These are phyloP conservation scores for Geranium rotundifolium DNA, from an alignment of 345 rosid genomes.

Conservation along the genomic window DNA sequence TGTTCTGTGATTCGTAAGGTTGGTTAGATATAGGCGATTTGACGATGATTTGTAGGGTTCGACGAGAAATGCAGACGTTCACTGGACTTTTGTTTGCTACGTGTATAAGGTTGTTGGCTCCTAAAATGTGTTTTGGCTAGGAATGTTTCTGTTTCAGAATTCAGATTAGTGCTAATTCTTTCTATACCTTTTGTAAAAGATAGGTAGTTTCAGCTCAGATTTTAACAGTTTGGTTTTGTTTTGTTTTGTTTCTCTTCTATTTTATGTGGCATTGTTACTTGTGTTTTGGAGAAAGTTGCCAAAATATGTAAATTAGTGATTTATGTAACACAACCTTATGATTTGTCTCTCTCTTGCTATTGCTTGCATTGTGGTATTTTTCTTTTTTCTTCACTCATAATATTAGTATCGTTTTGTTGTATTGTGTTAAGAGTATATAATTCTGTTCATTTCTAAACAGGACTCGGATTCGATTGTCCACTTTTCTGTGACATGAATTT, in stretches of 20 bases:
- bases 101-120: background rate
- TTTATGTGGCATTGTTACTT: background rate
- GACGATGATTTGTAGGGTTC: constrained; percentile 12
- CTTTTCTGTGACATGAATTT: too few relatives aligned
- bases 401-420: too few relatives aligned
- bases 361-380: too few relatives aligned
- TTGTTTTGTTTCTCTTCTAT: background rate
- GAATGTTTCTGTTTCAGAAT: constrained; percentile 1
- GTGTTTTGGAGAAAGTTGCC: background rate
- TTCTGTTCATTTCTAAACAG: too few relatives aligned
- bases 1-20: too few relatives aligned
- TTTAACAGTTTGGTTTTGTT: too few relatives aligned
- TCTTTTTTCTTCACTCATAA: too few relatives aligned
- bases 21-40: constrained; percentile 3
- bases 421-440: too few relatives aligned
- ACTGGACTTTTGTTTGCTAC: background rate
- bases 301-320: background rate
- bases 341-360: too few relatives aligned
- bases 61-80: background rate
- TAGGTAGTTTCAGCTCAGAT: constrained; percentile 9
- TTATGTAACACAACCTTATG: too few relatives aligned
- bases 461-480: too few relatives aligned
- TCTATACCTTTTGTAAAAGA: constrained; percentile 14
- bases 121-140: background rate
- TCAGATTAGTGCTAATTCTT: constrained; percentile 9